Conservation (phyloP, 2,329 filamentous ascomycete species). For the Neopestalotiopsis clavispora region DNA sequence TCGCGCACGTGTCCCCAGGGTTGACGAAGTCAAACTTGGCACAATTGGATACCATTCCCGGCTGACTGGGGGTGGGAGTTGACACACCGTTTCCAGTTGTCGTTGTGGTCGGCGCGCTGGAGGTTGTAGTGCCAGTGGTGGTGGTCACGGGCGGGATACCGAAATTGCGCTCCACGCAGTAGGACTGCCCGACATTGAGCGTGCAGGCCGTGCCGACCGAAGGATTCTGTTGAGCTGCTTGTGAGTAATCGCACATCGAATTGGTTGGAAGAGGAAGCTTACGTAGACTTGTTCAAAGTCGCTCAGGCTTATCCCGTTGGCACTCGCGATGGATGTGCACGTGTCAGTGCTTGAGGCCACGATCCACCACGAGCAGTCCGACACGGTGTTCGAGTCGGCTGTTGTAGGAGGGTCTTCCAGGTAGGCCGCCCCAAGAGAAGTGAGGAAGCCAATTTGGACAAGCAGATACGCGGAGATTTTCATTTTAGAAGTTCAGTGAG, state of each 20-base stretch:
- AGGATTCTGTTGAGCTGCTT: constrained; percentile 9
- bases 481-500: no score
- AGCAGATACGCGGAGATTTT: no score
- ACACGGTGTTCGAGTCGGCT: constrained; percentile 14
- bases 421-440: background rate
- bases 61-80: background rate
- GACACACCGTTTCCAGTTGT: constrained; percentile 1
- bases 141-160: constrained; percentile 1
- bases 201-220: constrained; percentile 1
- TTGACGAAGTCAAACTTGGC: background rate
- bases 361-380: constrained; percentile 17
- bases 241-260: no score
- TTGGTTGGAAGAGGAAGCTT: background rate
- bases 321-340: constrained; percentile 5
- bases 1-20: background rate
- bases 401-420: constrained; percentile 12
- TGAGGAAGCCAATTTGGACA: no score
- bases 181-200: constrained; percentile 14
- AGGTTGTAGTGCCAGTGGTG: background rate
- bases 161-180: constrained; percentile 18
- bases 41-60: background rate
- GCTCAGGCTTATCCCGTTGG: background rate
- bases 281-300: constrained; percentile 9
- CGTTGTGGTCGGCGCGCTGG: background rate
- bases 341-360: constrained; percentile 15